Percentiles rank a stretch among this genome's conserved stretches.
phyloP scores from a whole-genome alignment of 441 rosid species.

The Populus hybrid region DNA sequence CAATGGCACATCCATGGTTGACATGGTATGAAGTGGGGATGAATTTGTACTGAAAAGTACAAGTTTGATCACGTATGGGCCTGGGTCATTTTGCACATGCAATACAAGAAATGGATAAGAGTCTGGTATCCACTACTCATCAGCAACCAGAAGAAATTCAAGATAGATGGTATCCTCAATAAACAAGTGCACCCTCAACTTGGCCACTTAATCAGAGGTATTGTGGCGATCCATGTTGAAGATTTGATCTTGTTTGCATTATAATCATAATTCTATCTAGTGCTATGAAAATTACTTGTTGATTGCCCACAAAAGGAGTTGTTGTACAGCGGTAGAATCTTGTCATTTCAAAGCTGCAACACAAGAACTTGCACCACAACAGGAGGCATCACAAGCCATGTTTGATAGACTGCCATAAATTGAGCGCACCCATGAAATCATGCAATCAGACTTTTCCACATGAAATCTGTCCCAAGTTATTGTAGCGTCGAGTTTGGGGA shows the following conservation, averaged over 20 bases:
- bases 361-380: neutral
- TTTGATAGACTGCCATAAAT: constrained; percentile 10
- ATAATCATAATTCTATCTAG: neutral
- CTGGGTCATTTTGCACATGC: constrained; percentile 1
- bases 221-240: constrained; percentile 5
- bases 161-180: constrained; percentile 3
- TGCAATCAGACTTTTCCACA: constrained; percentile 11
- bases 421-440: neutral
- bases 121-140: neutral
- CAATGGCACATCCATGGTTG: constrained; percentile 6
- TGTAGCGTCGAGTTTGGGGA: neutral
- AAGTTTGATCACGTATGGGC: neutral
- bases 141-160: neutral
- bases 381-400: constrained; percentile 13
- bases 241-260: constrained; percentile 18
- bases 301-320: neutral
- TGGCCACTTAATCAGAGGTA: constrained; percentile 17
- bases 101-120: constrained; percentile 10
- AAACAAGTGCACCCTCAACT: constrained; percentile 22
- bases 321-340: neutral
- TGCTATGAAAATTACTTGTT: neutral
- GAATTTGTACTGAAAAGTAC: constrained; percentile 27
- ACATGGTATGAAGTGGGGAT: neutral
- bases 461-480: neutral
- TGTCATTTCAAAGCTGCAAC: neutral